Evolutionary conservation across 192 early-diverging fungal species (phyloP).

Genomic region (Rhizoclosmatium sp.): DNA sequence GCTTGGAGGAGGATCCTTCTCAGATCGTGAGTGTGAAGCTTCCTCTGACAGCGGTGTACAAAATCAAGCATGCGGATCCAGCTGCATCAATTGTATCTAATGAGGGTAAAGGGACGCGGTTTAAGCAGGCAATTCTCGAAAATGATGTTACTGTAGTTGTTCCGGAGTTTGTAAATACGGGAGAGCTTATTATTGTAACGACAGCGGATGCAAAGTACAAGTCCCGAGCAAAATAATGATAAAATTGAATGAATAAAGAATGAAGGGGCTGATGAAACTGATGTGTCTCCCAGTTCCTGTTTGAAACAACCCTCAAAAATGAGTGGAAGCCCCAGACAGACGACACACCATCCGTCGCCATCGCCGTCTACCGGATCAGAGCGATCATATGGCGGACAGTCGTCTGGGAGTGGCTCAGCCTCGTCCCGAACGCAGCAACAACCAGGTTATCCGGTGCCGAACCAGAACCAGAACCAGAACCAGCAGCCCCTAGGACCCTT

Average conservation of each 20-base stretch:
- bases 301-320: too few relatives aligned
- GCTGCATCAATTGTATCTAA: conserved; percentile 18
- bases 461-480: too few relatives aligned
- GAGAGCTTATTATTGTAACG: conserved; percentile 27
- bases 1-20: neutral
- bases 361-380: too few relatives aligned
- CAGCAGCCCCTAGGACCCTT: too few relatives aligned
- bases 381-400: too few relatives aligned
- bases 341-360: too few relatives aligned
- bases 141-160: conserved; percentile 32
- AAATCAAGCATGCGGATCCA: conserved; percentile 7
- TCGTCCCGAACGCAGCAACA: too few relatives aligned
- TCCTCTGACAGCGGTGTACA: conserved; percentile 17
- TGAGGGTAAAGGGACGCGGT: conserved; percentile 34
- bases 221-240: conserved; percentile 12
- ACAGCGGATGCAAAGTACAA: conserved; percentile 21
- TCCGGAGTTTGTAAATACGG: conserved; percentile 33
- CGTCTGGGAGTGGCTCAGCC: too few relatives aligned
- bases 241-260: neutral
- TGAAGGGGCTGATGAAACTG: too few relatives aligned
- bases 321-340: too few relatives aligned
- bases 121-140: conserved; percentile 35
- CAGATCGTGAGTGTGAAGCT: conserved; percentile 22
- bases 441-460: too few relatives aligned
- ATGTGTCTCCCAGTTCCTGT: too few relatives aligned